Percentiles rank a stretch among this genome's conserved stretches.
Conservation (phyloP, 768 basidiomycete species). For the Hysterangium stoloniferum region DNA sequence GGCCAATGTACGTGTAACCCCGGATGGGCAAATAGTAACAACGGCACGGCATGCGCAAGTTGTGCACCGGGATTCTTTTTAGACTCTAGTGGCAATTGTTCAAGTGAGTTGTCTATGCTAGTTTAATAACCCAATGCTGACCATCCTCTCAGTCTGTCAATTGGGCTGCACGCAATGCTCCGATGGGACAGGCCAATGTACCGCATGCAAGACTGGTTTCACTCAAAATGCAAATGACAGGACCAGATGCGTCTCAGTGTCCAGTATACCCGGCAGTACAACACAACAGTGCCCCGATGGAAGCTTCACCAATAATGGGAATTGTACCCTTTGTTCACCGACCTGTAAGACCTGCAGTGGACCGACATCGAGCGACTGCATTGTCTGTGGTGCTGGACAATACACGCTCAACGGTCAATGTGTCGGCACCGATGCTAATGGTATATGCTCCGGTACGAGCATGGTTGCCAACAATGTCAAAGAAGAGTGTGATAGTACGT, state of each 20-base stretch:
- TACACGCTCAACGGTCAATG: conserved; percentile 64
- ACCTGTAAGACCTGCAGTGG: conserved; percentile 68
- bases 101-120: conserved; percentile 35
- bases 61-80: conserved; percentile 75
- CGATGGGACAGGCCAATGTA: conserved; percentile 59
- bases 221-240: conserved; percentile 57
- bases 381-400: conserved; percentile 53
- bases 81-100: conserved; percentile 60
- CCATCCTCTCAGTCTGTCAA: conserved; percentile 46
- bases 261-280: conserved; percentile 11
- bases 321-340: conserved; percentile 55
- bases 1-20: conserved; percentile 70
- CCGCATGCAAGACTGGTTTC: conserved; percentile 63
- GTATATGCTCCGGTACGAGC: conserved; percentile 64
- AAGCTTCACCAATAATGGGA: conserved; percentile 44
- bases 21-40: conserved; percentile 63
- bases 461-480: conserved; percentile 78
- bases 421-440: conserved; percentile 54
- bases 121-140: conserved; percentile 1
- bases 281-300: conserved; percentile 52
- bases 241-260: conserved; percentile 54
- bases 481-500: conserved; percentile 75
- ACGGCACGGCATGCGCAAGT: conserved; percentile 70
- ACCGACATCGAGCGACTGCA: conserved; percentile 60
- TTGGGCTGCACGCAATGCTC: conserved; percentile 68